Conservation (phyloP, 176 grass and related monocot genomes). For the Rhynchospora pubera region DNA sequence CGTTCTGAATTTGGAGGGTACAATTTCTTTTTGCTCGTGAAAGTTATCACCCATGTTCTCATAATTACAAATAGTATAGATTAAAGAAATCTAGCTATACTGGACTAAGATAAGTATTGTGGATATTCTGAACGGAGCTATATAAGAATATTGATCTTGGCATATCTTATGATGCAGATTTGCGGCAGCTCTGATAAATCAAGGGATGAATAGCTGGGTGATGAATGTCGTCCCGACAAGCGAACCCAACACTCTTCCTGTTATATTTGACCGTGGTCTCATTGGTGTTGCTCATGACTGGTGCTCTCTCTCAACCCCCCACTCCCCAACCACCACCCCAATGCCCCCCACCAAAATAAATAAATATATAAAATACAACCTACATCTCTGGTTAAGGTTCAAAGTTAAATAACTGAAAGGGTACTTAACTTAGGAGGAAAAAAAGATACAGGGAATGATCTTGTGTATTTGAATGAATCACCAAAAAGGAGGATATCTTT, state of each 20-base stretch:
- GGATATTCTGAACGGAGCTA: background rate
- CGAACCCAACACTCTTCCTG: constrained; percentile 36
- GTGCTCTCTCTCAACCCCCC: constrained; percentile 7
- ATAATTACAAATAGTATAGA: background rate
- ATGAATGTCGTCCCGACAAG: constrained; percentile 40
- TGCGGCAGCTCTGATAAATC: constrained; percentile 30
- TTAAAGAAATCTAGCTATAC: background rate
- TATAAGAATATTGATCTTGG: background rate
- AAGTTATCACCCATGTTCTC: background rate
- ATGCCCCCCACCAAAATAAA: background rate
- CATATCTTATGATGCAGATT: constrained; percentile 26
- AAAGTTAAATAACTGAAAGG: too few species aligned
- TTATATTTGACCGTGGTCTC: constrained; percentile 44
- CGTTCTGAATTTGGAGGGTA: constrained; percentile 57
- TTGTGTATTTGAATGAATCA: too few species aligned
- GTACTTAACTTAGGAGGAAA: too few species aligned
- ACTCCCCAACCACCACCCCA: background rate
- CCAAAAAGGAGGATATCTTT: too few species aligned
- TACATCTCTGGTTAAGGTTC: too few species aligned
- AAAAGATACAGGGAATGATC: too few species aligned
- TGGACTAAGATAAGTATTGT: background rate
- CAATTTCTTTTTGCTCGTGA: background rate
- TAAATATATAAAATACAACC: too few species aligned
- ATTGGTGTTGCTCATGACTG: constrained; percentile 38
- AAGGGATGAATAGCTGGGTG: constrained; percentile 31